Evolutionary conservation across 176 grass and related monocot species (phyloP).

Genomic region (Urochloa ruziziensis): DNA sequence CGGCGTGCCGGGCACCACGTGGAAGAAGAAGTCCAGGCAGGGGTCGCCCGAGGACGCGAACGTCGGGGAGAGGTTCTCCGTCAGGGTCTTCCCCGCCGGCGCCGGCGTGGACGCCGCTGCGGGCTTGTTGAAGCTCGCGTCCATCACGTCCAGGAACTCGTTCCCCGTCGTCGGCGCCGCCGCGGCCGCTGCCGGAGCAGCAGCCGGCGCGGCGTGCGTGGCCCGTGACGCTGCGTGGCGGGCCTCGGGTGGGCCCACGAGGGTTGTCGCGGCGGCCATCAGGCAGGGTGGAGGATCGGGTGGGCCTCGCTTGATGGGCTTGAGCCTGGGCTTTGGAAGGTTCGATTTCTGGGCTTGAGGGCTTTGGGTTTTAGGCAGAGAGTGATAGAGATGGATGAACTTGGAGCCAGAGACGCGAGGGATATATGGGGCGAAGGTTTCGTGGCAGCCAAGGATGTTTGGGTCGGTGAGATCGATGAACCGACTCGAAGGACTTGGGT

Average conservation of each 20-base stretch:
- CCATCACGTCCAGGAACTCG: conserved; percentile 26
- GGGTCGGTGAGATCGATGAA: conserved; percentile 35
- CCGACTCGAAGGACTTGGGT: background rate
- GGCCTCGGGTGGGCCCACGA: conserved; percentile 71
- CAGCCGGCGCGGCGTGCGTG: background rate
- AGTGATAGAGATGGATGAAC: background rate
- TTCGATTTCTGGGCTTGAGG: background rate
- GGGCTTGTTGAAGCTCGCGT: conserved; percentile 14
- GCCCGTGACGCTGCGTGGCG: background rate
- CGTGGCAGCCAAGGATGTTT: conserved; percentile 47
- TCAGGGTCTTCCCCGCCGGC: conserved; percentile 31
- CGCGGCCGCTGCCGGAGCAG: background rate
- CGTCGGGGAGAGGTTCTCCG: conserved; percentile 63
- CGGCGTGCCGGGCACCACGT: conserved; percentile 53
- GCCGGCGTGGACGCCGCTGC: background rate
- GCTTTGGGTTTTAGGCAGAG: background rate
- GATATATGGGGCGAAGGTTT: conserved; percentile 38
- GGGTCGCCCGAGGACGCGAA: conserved; percentile 65
- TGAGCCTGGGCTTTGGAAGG: background rate
- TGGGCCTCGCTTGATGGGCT: background rate
- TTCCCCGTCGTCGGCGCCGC: background rate
- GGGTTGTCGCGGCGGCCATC: background rate
- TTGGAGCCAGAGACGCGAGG: too few species aligned
- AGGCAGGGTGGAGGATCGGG: background rate
- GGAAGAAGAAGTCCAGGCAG: conserved; percentile 94